phyloP scores from a whole-genome alignment of 768 basidiomycete genomes.

The Pulveroboletus sp. region DNA sequence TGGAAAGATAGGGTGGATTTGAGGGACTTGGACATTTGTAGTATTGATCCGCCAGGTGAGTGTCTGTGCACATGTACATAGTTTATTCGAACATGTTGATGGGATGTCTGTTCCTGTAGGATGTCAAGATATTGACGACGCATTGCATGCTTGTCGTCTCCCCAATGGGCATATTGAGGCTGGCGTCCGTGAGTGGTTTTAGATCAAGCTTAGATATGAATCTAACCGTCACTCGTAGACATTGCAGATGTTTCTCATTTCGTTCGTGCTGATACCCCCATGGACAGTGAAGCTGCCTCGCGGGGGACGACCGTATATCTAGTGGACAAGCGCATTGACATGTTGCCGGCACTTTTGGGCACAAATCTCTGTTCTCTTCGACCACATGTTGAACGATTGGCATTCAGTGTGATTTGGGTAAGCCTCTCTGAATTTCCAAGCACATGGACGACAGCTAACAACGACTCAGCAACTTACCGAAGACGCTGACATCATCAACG shows the following conservation, averaged over 20 bases:
- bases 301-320: conserved; percentile 97
- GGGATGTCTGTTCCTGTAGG: conserved; percentile 37
- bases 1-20: conserved; percentile 91
- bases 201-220: background rate
- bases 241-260: conserved; percentile 99
- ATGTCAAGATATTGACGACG: conserved; percentile 98
- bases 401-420: conserved; percentile 96
- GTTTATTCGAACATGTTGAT: conserved; percentile 5
- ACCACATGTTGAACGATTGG: conserved; percentile 88
- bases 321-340: conserved; percentile 97
- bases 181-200: conserved; percentile 81
- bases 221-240: conserved; percentile 44
- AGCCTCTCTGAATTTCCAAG: conserved; percentile 2
- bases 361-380: conserved; percentile 94
- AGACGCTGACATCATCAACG: conserved; percentile 84
- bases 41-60: conserved; percentile 92
- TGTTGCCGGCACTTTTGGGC: conserved; percentile 90
- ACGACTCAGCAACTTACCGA: conserved; percentile 74
- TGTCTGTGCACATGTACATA: background rate
- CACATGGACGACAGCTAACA: background rate
- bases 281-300: conserved; percentile 95
- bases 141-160: conserved; percentile 80
- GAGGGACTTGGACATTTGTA: conserved; percentile 81
- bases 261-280: conserved; percentile 86
- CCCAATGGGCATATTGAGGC: conserved; percentile 95